A percentile compares a stretch with the other conserved stretches of the same genome.
Evolutionary conservation across 768 basidiomycete species (phyloP).

Genomic region (Xanthoconium purpureum): DNA sequence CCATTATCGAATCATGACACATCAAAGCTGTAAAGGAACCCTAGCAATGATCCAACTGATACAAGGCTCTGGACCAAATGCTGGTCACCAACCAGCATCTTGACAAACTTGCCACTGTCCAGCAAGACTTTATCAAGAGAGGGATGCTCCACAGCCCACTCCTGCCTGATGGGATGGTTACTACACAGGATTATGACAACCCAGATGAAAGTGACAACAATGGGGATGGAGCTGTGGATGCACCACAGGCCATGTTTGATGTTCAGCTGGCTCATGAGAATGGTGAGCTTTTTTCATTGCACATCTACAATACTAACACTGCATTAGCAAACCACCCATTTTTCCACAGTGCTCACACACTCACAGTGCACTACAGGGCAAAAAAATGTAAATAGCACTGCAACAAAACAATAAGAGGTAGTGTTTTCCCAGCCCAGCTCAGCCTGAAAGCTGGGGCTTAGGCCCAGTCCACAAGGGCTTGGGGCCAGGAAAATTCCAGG

Average conservation of each 20-base stretch:
- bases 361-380: no score
- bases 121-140: background rate
- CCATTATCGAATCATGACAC: background rate
- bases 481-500: no score
- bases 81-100: background rate
- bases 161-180: background rate
- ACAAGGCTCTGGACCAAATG: background rate
- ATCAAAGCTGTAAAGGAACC: background rate
- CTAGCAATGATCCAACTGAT: background rate
- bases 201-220: background rate
- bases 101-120: background rate
- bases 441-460: no score
- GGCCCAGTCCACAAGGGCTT: no score
- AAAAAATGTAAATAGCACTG: no score
- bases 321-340: no score
- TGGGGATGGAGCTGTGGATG: background rate
- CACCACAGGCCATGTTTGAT: background rate
- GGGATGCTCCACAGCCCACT: background rate
- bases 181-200: background rate
- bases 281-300: background rate
- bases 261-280: no score
- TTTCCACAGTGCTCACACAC: no score
- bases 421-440: no score
- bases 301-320: background rate
- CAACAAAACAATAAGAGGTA: no score